Evolutionary conservation across 2,329 filamentous ascomycete genomes (phyloP).

Genomic region (Clathrospora elynae): DNA sequence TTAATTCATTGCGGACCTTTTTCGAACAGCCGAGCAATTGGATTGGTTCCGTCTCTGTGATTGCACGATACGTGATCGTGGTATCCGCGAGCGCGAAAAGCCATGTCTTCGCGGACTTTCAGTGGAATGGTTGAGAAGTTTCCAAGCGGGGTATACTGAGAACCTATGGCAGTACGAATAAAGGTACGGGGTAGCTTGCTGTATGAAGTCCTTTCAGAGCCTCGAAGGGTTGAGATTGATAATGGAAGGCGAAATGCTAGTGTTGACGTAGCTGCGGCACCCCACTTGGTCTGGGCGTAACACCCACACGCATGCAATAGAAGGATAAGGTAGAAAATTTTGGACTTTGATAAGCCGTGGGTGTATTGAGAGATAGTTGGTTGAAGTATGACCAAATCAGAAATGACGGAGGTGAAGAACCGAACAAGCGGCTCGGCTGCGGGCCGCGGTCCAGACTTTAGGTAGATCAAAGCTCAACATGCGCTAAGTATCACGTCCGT

Average conservation of each 20-base stretch:
- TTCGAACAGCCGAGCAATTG: slow-evolving; percentile 3
- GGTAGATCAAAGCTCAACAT: slow-evolving; percentile 2
- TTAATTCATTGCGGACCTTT: slow-evolving; percentile 2
- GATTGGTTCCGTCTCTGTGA: slow-evolving; percentile 1
- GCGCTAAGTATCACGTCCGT: slow-evolving; percentile 1
- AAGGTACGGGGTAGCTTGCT: not conserved
- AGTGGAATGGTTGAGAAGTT: slow-evolving; percentile 1
- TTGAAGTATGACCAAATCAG: not conserved
- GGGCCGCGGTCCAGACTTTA: slow-evolving; percentile 7
- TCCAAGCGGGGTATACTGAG: not conserved
- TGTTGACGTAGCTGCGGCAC: too few species aligned
- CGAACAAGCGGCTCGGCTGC: slow-evolving; percentile 8
- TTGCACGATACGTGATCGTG: slow-evolving; percentile 3
- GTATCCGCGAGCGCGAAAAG: slow-evolving; percentile 1
- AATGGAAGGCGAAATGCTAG: too few species aligned
- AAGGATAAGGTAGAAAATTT: too few species aligned
- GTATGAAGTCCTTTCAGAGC: too few species aligned
- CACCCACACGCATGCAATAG: too few species aligned
- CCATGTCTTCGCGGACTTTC: slow-evolving; percentile 4
- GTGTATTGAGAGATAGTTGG: too few species aligned
- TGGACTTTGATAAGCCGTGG: not conserved
- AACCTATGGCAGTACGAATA: slow-evolving; percentile 1
- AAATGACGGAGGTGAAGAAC: slow-evolving; percentile 5
- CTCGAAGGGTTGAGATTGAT: too few species aligned
- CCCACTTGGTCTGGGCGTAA: too few species aligned